phyloP scores from a whole-genome alignment of 2,329 filamentous ascomycete species.

The Polytolypa hystricis region DNA sequence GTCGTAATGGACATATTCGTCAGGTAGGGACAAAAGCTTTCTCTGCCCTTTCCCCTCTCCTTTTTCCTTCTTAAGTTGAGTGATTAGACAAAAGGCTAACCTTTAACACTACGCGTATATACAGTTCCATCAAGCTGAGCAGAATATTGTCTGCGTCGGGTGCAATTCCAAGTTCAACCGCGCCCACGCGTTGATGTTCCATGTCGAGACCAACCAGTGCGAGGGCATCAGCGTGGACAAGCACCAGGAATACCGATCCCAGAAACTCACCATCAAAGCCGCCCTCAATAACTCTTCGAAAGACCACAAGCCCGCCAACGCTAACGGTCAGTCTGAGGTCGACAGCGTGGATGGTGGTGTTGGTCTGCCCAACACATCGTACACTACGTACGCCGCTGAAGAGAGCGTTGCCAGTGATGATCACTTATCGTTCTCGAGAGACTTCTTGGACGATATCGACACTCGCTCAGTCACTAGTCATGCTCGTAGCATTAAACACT shows the following conservation, averaged over 20 bases:
- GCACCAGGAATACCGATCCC: conserved; percentile 39
- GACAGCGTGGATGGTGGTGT: conserved; percentile 18
- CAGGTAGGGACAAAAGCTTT: conserved; percentile 24
- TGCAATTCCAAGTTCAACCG: conserved; percentile 39
- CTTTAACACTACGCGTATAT: background rate
- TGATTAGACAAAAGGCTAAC: background rate
- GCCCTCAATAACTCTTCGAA: conserved; percentile 13
- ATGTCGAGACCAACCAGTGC: conserved; percentile 46
- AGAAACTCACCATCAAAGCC: conserved; percentile 38
- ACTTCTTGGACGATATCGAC: too few species aligned
- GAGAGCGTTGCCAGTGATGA: too few species aligned
- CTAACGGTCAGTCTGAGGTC: conserved; percentile 8
- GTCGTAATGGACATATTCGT: conserved; percentile 42
- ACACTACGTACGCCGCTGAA: too few species aligned
- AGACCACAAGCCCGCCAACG: conserved; percentile 3
- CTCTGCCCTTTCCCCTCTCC: background rate
- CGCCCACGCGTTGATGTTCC: conserved; percentile 40
- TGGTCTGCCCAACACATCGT: too few species aligned
- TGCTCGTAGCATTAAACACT: too few species aligned
- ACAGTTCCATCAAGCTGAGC: conserved; percentile 39
- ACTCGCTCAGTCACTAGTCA: too few species aligned
- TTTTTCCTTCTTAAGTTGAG: background rate
- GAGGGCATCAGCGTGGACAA: conserved; percentile 28
- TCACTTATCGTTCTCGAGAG: too few species aligned
- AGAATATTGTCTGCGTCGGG: conserved; percentile 38